phyloP scores from a whole-genome alignment of 495 filamentous ascomycete species.

The Xylaria palmicola region DNA sequence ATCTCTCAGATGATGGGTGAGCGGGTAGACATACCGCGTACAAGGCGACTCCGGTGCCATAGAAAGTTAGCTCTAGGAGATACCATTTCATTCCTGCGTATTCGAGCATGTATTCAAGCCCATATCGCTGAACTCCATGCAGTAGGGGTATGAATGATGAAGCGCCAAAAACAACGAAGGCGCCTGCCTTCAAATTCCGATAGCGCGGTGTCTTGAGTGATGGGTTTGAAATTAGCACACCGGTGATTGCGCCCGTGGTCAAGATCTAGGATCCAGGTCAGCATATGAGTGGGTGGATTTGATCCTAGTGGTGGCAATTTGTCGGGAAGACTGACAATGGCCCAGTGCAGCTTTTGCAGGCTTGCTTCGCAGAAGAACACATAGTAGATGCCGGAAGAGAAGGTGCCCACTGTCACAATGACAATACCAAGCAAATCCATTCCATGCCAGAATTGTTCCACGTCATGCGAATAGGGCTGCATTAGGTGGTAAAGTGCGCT shows the following conservation, averaged over 20 bases:
- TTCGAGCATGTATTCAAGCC: constrained; percentile 1
- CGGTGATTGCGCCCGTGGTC: constrained; percentile 61
- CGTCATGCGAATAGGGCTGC: background rate
- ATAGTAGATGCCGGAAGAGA: constrained; percentile 71
- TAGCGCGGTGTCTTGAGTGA: constrained; percentile 67
- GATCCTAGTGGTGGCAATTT: background rate
- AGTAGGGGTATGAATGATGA: constrained; percentile 51
- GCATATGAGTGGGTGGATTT: background rate
- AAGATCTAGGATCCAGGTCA: constrained; percentile 55
- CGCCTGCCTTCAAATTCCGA: constrained; percentile 68
- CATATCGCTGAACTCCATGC: constrained; percentile 59
- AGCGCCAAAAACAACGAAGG: constrained; percentile 82
- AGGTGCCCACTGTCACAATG: constrained; percentile 70
- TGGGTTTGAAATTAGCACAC: constrained; percentile 60
- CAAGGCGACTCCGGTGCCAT: background rate
- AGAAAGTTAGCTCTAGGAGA: constrained; percentile 50
- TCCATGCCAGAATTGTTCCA: constrained; percentile 56
- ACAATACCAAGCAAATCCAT: constrained; percentile 81
- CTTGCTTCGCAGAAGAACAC: constrained; percentile 63
- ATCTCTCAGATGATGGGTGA: background rate
- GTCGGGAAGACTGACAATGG: constrained; percentile 52
- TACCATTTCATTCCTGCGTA: constrained; percentile 46
- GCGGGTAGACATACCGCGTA: background rate
- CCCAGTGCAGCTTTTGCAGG: constrained; percentile 64
- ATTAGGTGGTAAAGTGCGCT: constrained; percentile 1